These are phyloP conservation scores for Dunaliella primolecta DNA, from an alignment of 139 green algal species.

Conservation along the genomic window DNA sequence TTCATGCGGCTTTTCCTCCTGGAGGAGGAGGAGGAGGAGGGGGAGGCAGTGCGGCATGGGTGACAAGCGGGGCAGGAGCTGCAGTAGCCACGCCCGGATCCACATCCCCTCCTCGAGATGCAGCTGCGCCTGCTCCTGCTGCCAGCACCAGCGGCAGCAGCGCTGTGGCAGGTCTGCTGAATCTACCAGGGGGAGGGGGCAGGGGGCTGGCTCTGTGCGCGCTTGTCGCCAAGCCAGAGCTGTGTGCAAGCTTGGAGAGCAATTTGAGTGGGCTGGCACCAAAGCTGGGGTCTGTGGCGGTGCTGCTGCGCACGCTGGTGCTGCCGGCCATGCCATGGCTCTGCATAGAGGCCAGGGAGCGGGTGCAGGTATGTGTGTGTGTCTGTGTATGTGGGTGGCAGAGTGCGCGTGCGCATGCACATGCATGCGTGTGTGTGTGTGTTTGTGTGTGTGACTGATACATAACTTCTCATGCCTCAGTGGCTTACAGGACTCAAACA, in stretches of 20 bases:
- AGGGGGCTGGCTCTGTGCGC: background rate
- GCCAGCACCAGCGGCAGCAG: background rate
- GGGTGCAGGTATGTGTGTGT: slow-evolving; percentile 20
- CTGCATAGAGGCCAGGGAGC: slow-evolving; percentile 22
- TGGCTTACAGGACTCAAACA: too few relatives aligned
- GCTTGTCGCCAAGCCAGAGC: background rate
- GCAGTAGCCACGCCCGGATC: background rate
- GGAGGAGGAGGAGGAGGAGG: too few relatives aligned
- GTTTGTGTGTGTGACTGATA: too few relatives aligned
- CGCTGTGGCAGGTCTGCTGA: background rate
- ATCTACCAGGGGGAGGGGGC: background rate
- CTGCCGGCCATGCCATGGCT: slow-evolving; percentile 38
- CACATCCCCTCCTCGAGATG: background rate
- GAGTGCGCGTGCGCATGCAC: too few relatives aligned
- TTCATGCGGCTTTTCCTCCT: background rate
- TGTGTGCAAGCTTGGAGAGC: background rate
- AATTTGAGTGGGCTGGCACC: background rate
- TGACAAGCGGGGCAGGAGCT: background rate
- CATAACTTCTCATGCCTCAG: too few relatives aligned
- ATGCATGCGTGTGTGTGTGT: too few relatives aligned
- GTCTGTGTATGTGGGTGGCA: too few relatives aligned
- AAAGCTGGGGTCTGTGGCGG: slow-evolving; percentile 21
- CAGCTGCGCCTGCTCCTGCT: background rate
- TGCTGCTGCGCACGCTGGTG: slow-evolving; percentile 27
- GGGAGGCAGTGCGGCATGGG: too few relatives aligned